phyloP scores from a whole-genome alignment of 1,139 yeast species.

The Debaryomyces fabryi region DNA sequence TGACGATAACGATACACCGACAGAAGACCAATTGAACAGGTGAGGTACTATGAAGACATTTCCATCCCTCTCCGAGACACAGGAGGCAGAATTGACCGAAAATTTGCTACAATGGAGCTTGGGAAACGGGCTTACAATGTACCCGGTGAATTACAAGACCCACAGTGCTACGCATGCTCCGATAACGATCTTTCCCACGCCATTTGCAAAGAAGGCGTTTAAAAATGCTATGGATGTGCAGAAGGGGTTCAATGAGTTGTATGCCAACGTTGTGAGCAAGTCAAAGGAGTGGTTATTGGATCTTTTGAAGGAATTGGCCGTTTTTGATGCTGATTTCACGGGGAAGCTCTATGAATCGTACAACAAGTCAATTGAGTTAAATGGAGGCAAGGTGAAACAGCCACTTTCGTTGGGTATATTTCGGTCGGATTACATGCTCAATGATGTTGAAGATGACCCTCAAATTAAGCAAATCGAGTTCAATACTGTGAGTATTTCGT shows the following conservation, averaged over 20 bases:
- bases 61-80: slow-evolving; percentile 33
- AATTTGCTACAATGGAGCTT: slow-evolving; percentile 75
- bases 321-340: slow-evolving; percentile 75
- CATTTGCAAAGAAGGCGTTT: slow-evolving; percentile 72
- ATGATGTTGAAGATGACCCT: slow-evolving; percentile 38
- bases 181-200: slow-evolving; percentile 87
- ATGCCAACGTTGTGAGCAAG: slow-evolving; percentile 62
- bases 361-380: slow-evolving; percentile 45
- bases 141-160: slow-evolving; percentile 57
- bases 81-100: slow-evolving; percentile 34
- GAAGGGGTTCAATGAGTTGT: slow-evolving; percentile 67
- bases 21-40: not conserved
- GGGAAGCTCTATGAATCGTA: slow-evolving; percentile 72
- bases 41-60: slow-evolving; percentile 18
- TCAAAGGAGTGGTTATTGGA: slow-evolving; percentile 60
- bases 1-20: not conserved
- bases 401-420: slow-evolving; percentile 79
- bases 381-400: slow-evolving; percentile 54
- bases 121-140: slow-evolving; percentile 77
- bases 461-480: slow-evolving; percentile 90
- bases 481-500: slow-evolving; percentile 93
- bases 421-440: slow-evolving; percentile 88
- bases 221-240: slow-evolving; percentile 72
- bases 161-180: slow-evolving; percentile 73
- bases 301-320: slow-evolving; percentile 57